Evolutionary conservation across 2,329 filamentous ascomycete species (phyloP), one percentile per base, ranked within the genome.

Genomic region (Aspergillus sp.): DNA sequence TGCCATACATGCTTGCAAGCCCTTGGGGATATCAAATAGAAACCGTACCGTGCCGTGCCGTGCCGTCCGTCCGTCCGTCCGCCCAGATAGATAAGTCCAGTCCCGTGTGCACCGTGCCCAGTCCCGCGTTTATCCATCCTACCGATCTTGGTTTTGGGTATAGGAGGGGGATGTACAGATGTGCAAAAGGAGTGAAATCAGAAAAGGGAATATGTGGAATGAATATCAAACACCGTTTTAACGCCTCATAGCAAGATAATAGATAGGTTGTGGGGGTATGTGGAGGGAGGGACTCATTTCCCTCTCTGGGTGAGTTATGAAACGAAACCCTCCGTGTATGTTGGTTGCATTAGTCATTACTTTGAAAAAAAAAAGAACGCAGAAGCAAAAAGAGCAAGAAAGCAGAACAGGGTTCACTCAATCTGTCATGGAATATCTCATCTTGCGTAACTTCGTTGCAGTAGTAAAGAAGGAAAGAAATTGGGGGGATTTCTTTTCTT

Each of bases 401-500:
- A 41, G 8, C 55, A 56, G 32, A 28, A 30, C n/a, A 45, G 48
- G 55, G 49, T 48, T 36, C 54, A 57, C 36, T 60, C 59, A 45
- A 49, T 60, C 52, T 52, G 38, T 61, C 53, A 57, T 59, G 45
- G 45, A 55, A 53, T 57, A 56, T 49, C 25, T 43, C 45, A 52
- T 57, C 36, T 50, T 55, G 56, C 59, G 36, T 63, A 59, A 57
- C 49, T 51, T 61, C 59, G 56, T 59, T 51, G 53, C 41, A 45
- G 43, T 32, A 6, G n/a, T 21, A 30, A 47, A 36, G 25, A 54
- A 43, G 32, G 32, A 36, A 36, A 36, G 32, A 13, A 1, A 36
- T 5, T 13, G 32, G 12, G 6, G 2, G 2, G 5, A 13, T 2
- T 36, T 36, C 32, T 36, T 36, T 36, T 36, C 32, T 36, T 36